Conservation (phyloP, 495 filamentous ascomycete species). For the Neurospora sublineolata region DNA sequence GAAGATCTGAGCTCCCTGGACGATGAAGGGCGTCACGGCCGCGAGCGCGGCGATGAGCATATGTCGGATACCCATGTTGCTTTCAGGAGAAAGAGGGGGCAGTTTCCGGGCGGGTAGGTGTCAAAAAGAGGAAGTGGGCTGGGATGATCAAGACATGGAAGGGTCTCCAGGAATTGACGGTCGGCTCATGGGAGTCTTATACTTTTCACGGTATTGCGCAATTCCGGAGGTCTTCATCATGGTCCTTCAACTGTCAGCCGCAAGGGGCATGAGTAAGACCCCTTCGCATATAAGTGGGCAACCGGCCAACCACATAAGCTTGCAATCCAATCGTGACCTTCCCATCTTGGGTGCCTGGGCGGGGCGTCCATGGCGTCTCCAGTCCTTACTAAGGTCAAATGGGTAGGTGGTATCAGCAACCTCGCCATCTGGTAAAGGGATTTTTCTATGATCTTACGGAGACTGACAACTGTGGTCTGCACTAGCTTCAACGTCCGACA, state of each 20-base stretch:
- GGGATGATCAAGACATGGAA: background rate
- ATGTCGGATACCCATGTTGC: background rate
- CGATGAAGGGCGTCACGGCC: background rate
- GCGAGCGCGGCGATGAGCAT: background rate
- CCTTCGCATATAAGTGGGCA: background rate
- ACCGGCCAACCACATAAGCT: background rate
- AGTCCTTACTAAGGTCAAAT: background rate
- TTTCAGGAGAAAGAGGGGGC: background rate
- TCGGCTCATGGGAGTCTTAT: background rate
- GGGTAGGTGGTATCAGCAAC: background rate
- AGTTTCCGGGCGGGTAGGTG: background rate
- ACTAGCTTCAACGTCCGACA: background rate
- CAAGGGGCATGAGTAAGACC: background rate
- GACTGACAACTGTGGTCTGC: background rate
- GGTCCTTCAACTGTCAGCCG: background rate
- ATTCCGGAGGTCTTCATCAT: no score
- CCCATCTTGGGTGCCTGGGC: background rate
- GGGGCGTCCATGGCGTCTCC: background rate
- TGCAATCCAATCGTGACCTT: background rate
- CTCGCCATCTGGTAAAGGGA: background rate
- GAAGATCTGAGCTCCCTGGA: slow-evolving; percentile 29
- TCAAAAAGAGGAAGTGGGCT: background rate
- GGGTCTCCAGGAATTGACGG: background rate
- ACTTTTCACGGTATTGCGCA: background rate
- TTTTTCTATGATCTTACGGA: no score